Conservation (phyloP, 106 monocot species). For the Allium sativum region DNA sequence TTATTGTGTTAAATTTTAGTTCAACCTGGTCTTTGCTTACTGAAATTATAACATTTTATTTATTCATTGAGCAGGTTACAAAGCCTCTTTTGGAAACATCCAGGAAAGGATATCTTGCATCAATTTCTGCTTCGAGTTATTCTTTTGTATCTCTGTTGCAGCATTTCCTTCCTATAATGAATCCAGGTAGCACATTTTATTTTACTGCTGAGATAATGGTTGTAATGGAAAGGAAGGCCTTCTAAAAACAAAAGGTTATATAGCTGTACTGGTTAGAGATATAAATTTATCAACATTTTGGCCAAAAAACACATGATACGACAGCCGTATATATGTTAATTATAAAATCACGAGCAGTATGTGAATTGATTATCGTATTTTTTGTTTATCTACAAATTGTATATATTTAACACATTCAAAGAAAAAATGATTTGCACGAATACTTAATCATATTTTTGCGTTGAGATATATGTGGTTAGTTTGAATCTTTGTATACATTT, state of each 20-base stretch:
- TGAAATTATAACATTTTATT: background rate
- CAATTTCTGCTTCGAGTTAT: constrained; percentile 95
- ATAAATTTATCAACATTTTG: background rate
- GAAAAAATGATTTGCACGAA: no score
- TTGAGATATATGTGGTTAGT: no score
- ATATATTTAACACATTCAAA: no score
- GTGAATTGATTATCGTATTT: no score
- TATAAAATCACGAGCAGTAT: no score
- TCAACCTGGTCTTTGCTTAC: background rate
- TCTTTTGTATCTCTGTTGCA: constrained; percentile 78
- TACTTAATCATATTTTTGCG: no score
- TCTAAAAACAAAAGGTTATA: no score
- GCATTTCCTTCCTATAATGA: constrained; percentile 98
- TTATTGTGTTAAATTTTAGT: background rate
- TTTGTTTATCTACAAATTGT: no score
- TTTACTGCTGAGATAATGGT: background rate
- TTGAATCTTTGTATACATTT: no score
- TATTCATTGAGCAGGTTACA: constrained; percentile 41
- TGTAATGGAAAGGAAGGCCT: background rate
- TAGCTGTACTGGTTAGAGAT: no score
- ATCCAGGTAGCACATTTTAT: constrained; percentile 51
- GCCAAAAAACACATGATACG: background rate
- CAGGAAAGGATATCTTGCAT: constrained; percentile 91
- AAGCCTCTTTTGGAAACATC: constrained; percentile 93
- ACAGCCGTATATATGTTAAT: no score